Evolutionary conservation across 768 basidiomycete species (phyloP), one percentile per base, ranked within the genome.

Genomic region (Boletus rubropictus): DNA sequence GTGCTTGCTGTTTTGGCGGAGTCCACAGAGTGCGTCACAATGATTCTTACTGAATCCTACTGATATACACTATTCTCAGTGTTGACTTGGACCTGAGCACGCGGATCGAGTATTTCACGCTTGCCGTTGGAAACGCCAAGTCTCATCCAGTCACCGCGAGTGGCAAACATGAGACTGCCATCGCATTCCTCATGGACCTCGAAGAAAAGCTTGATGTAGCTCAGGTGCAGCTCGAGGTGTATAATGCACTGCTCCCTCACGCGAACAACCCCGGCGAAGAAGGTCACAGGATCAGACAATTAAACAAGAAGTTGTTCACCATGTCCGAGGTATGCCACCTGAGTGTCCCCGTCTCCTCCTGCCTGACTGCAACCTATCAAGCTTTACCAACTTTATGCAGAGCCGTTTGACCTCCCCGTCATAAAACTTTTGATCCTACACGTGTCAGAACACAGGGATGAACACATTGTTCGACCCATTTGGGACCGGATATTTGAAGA

Each of bases 151-250:
- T 89, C 8, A 84, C 90, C 17, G 73, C 78, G 15, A 77, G 80
- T 25, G 85, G 86, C 9, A 75, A 80, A 48, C 86, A 92, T 55
- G 89, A 93, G 63, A 86, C 84, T 25, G 89, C 90, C n/a, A 90
- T 97, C 41, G 85, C 89, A 41, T 96, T 98, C 73, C 77, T 95
- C n/a, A 90, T 86, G 0, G 86, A 89, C 55, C 73, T 96, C 17
- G 94, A 97, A 71, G 96, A 99, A 67, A 92, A 93, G 62, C 78
- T 97, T 11, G 96, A 99, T 36, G 96, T 99, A 21, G 89, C 93
- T 6, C 88, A 95, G 68, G 91, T 98, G 8, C 96, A 99, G 61
- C 71, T 94, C n/a, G 95, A 97, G 65, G 78, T 96, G 39, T 88
- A 82, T 58, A 78, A 87, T 53, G 70, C 73, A 10, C 73, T 91